Evolutionary conservation across 148 eudicot species (phyloP).

Genomic region (Rhododendron molle): DNA sequence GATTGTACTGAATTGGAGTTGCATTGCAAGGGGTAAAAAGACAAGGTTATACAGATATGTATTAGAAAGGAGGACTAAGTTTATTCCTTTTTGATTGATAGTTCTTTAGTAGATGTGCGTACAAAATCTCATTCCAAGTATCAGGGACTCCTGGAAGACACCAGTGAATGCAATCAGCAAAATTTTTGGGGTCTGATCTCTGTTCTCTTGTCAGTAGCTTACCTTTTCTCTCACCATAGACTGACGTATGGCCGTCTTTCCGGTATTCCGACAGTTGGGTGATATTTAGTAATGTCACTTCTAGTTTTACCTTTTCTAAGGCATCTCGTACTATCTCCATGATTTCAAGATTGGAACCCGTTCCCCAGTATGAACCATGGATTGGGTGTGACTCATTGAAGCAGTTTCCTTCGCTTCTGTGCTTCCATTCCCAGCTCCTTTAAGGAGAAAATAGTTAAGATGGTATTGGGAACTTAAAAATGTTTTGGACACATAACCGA

Average conservation of each 20-base stretch:
- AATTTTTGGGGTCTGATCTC: slow-evolving; percentile 64
- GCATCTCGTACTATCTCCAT: slow-evolving; percentile 59
- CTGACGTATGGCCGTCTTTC: slow-evolving; percentile 84
- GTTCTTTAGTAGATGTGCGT: slow-evolving; percentile 64
- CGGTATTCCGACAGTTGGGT: slow-evolving; percentile 79
- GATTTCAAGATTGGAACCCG: slow-evolving; percentile 63
- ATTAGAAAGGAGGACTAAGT: slow-evolving; percentile 7
- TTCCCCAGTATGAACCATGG: slow-evolving; percentile 70
- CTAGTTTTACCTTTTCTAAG: slow-evolving; percentile 31
- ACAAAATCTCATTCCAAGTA: slow-evolving; percentile 84
- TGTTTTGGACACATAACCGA: neutral
- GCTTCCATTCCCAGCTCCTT: slow-evolving; percentile 94
- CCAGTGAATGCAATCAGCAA: slow-evolving; percentile 95
- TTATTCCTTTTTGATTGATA: slow-evolving; percentile 13
- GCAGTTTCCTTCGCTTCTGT: slow-evolving; percentile 79
- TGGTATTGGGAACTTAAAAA: neutral
- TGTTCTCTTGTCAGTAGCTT: slow-evolving; percentile 75
- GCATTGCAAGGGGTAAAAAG: neutral
- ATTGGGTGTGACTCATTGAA: slow-evolving; percentile 67
- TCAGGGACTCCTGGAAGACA: slow-evolving; percentile 97
- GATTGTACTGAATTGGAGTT: neutral
- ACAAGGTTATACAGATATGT: neutral
- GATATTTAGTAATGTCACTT: slow-evolving; percentile 63
- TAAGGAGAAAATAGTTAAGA: neutral
- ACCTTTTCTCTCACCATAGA: slow-evolving; percentile 72